A percentile compares a stretch with the other conserved stretches of the same genome.
Evolutionary conservation across 768 basidiomycete species (phyloP).

Genomic region (Leccinum subgranulosum): DNA sequence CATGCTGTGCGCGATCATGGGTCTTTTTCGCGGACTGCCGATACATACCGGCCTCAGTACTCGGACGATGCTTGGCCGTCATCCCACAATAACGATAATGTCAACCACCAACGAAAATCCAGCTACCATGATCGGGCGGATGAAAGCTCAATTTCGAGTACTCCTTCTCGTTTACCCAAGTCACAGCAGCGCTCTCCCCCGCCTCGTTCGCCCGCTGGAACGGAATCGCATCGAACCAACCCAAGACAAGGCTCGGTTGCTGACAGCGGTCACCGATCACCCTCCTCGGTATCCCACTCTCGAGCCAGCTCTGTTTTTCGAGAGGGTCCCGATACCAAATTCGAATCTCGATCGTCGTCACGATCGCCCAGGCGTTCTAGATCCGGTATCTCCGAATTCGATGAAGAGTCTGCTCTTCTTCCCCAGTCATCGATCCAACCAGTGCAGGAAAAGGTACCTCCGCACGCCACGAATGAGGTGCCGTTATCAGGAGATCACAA

Average conservation of each 20-base stretch:
- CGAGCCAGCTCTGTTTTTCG: constrained; percentile 28
- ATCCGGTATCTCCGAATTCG: constrained; percentile 28
- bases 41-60: constrained; percentile 54
- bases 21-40: constrained; percentile 34
- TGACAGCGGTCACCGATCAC: constrained; percentile 16
- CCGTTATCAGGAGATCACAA: constrained; percentile 8
- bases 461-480: constrained; percentile 8
- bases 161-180: constrained; percentile 28
- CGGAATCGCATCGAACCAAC: constrained; percentile 1
- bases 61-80: constrained; percentile 33
- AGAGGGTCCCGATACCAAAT: constrained; percentile 32
- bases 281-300: constrained; percentile 22
- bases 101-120: constrained; percentile 22
- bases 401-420: constrained; percentile 19
- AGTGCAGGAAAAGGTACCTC: constrained; percentile 38
- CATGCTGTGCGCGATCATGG: constrained; percentile 40
- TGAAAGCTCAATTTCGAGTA: constrained; percentile 32
- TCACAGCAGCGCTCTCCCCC: constrained; percentile 24
- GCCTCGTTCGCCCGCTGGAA: constrained; percentile 13
- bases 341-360: constrained; percentile 46
- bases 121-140: constrained; percentile 25
- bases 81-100: constrained; percentile 30
- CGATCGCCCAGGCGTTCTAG: constrained; percentile 43
- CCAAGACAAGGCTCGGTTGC: constrained; percentile 1
- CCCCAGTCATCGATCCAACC: constrained; percentile 17